Base-by-base conservation (phyloP, 495 filamentous ascomycete genomes). In the Podospora sp. region DNA sequence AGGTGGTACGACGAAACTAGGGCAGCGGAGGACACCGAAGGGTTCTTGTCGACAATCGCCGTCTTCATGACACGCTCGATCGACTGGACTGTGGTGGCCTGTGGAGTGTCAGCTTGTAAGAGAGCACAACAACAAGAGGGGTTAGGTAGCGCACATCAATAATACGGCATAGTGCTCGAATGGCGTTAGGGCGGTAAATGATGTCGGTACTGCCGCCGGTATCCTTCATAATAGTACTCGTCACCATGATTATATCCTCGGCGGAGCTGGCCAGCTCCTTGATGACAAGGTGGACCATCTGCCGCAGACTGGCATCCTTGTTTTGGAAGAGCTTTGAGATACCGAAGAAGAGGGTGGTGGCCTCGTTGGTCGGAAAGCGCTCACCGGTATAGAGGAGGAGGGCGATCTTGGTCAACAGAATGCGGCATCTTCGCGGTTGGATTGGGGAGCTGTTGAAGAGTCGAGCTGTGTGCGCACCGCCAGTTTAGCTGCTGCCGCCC, bases 291-390 rank as follows among this genome's bases (percentile, higher is more conserved):
- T 98, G 97, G 40, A 99, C 94, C 94, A 98, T 98, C 83, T 99
- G 95, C 73, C 95, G 93, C 78, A 99, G 85, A 69, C 92, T 93
- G 71, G 94, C 92, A 88, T 99, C 95, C 79, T 97, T 97, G 80
- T 97, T 97, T 82, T 99, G 95, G 85, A 99, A 99, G 65, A 99
- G 88, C 83, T 99, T 99, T 67, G 94, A 97, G 78, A 99, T 98
- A 68, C 94, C 93, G 81, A 99, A 98, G 87, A 99, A 99, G 65
- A 99, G 91, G 53, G 92, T 92, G 29, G 95, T 99, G 69, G 95
- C 95, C 86, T 99, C 95, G 72, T 96, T 95, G 69, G 90, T 93
- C 51, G 94, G 95, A 84, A 98, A 98, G 70, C 88, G 90, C 84
- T 99, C 95, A 68, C 96, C 95, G 26, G 94, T 98, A 81, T 97